These are phyloP conservation scores for Mikania micrantha DNA, from an alignment of 129 eudicot genomes.

Conservation along the genomic window DNA sequence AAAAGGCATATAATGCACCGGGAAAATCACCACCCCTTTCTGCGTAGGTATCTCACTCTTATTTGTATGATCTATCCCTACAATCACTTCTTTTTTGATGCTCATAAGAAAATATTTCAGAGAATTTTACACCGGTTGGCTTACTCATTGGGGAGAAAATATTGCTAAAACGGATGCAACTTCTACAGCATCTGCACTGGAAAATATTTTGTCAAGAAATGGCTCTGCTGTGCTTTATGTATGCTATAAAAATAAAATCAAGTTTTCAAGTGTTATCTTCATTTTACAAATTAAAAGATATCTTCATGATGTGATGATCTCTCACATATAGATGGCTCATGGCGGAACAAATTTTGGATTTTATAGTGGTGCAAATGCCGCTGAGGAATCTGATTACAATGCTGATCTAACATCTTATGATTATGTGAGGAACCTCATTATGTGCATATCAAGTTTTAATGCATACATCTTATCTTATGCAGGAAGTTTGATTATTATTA, in stretches of 20 bases:
- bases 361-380: conserved; percentile 85
- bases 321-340: conserved; percentile 72
- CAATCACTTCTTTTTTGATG: conserved; percentile 1
- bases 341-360: conserved; percentile 98
- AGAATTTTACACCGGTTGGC: conserved; percentile 97
- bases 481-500: too few relatives aligned
- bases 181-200: conserved; percentile 69
- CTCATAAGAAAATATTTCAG: conserved; percentile 33
- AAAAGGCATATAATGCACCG: conserved; percentile 75
- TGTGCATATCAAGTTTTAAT: background rate
- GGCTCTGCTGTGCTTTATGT: conserved; percentile 98
- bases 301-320: conserved; percentile 4
- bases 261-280: background rate
- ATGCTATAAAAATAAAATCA: conserved; percentile 16
- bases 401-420: conserved; percentile 98
- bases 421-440: conserved; percentile 51
- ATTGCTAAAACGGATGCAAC: conserved; percentile 74
- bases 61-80: background rate
- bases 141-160: conserved; percentile 92
- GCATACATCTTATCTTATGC: too few relatives aligned
- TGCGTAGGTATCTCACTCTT: conserved; percentile 50
- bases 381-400: conserved; percentile 59
- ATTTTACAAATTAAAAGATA: background rate
- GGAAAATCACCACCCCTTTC: conserved; percentile 98
- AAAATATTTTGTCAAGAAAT: conserved; percentile 60